Conservation (phyloP, 2,329 filamentous ascomycete genomes). For the Ophiostoma piceae region DNA sequence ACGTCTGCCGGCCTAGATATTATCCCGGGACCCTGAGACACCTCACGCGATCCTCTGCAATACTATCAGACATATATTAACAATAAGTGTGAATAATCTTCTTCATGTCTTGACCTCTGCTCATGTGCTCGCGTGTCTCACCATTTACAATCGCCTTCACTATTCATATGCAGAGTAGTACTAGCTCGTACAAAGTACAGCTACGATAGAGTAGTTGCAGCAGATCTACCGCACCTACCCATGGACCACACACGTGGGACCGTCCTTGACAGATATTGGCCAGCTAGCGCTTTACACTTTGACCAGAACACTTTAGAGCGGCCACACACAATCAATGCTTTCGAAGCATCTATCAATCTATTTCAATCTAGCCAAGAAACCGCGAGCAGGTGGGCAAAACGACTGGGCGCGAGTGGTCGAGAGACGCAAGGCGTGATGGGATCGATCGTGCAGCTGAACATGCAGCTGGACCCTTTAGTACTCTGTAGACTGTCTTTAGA, state of each 20-base stretch:
- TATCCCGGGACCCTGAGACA: neutral
- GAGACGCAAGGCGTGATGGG: neutral
- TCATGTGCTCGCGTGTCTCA: conserved; percentile 11
- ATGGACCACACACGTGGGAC: conserved; percentile 26
- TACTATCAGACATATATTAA: too few species aligned
- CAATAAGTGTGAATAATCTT: neutral
- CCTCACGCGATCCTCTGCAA: neutral
- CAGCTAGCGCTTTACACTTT: neutral
- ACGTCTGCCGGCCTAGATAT: neutral
- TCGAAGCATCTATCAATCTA: too few species aligned
- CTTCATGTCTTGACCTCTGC: neutral
- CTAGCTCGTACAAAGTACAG: conserved; percentile 2
- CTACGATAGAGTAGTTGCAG: neutral
- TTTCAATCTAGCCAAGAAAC: neutral
- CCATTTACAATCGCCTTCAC: neutral
- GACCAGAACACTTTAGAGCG: neutral
- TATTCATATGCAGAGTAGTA: neutral
- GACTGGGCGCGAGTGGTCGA: conserved; percentile 24
- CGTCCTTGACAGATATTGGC: conserved; percentile 24
- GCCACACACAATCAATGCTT: neutral
- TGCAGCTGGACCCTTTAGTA: neutral
- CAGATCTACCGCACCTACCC: neutral
- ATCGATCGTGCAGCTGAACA: neutral
- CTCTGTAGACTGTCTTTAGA: neutral
- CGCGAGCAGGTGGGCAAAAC: conserved; percentile 27